Percentiles rank a stretch among this genome's conserved stretches.
These are phyloP conservation scores for Morella rubra DNA, from an alignment of 306 rosid genomes.

Conservation along the genomic window DNA sequence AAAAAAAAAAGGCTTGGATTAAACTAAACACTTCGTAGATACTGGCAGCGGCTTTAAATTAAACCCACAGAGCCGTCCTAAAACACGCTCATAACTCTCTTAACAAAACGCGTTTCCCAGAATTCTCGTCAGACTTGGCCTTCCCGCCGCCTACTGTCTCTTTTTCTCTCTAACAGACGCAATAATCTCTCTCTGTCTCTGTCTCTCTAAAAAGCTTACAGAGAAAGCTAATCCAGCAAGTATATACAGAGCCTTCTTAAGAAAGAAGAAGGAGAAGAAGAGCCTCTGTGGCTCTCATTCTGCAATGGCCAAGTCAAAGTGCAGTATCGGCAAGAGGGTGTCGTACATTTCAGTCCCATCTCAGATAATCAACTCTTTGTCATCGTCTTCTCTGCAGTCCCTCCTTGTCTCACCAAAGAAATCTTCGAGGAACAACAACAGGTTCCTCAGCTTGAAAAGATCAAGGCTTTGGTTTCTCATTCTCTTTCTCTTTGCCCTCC, in stretches of 20 bases:
- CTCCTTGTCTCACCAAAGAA: constrained; percentile 83
- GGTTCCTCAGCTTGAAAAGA: constrained; percentile 34
- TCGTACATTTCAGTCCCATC: constrained; percentile 92
- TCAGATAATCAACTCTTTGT: constrained; percentile 79
- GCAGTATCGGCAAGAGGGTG: constrained; percentile 53
- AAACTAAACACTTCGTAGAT: not conserved
- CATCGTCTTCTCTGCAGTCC: constrained; percentile 82
- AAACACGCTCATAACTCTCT: constrained; percentile 16
- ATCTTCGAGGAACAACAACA: constrained; percentile 44
- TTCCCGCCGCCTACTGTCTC: constrained; percentile 47
- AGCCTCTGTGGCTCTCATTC: not conserved
- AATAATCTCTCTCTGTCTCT: constrained; percentile 6
- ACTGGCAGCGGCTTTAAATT: constrained; percentile 19
- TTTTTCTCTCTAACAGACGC: constrained; percentile 14
- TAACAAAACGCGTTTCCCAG: constrained; percentile 28
- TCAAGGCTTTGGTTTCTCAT: constrained; percentile 53
- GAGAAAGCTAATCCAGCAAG: constrained; percentile 8
- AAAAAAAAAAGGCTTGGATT: not conserved
- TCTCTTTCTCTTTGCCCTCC: constrained; percentile 54
- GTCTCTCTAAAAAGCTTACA: constrained; percentile 4
- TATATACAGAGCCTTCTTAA: not conserved
- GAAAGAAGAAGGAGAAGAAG: not conserved
- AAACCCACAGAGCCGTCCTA: constrained; percentile 22
- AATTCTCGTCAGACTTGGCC: constrained; percentile 13
- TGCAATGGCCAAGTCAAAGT: constrained; percentile 70